Base-by-base conservation (phyloP, 768 basidiomycete genomes). In the Xerocomellus intermedius region DNA sequence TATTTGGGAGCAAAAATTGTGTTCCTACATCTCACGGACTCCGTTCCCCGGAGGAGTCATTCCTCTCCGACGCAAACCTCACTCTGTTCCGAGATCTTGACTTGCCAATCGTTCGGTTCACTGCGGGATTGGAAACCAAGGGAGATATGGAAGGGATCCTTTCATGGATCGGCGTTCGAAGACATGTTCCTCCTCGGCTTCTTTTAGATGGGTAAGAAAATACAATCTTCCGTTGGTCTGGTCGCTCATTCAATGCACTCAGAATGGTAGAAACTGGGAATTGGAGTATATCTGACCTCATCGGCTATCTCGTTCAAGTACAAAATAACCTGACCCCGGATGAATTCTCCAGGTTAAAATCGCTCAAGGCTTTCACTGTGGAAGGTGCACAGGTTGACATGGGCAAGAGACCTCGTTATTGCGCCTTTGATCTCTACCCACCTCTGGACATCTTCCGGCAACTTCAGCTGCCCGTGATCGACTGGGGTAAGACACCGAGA, bases 371-470 rank as follows among this genome's bases (percentile, higher is more conserved):
- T 17, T 94, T 97, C 64, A 81, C 80, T 1, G 77, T 73, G 56
- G 87, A 89, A 59, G 61, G 37, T 21, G 17, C 9, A 13, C 13
- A 14, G 13, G 14, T n/a, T n/a, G n/a, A 2, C 14, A 5, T 5
- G 26, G 26, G 4, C 5, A 7, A 5, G 5, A 26, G 26, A 26
- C 26, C 26, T 21, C 26, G 37, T 39, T 49, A 16, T 39, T 82
- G 76, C 44, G 89, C 91, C 0, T 71, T 77, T 22, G 82, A 90
- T 49, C 75, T 98, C 16, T 97, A 94, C 64, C 94, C 96, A 63
- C 94, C 96, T 0, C 58, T 80, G 0, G 82, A 86, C 26, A 73
- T 75, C 2, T 82, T 94, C 51, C 79, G 87, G 10, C 74, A 80
- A 43, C 75, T 98, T 8, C 80, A 79, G 2, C 68, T 98, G 12